Conservation (phyloP, 2,329 filamentous ascomycete species). For the Chaetoscypha palmicola region DNA sequence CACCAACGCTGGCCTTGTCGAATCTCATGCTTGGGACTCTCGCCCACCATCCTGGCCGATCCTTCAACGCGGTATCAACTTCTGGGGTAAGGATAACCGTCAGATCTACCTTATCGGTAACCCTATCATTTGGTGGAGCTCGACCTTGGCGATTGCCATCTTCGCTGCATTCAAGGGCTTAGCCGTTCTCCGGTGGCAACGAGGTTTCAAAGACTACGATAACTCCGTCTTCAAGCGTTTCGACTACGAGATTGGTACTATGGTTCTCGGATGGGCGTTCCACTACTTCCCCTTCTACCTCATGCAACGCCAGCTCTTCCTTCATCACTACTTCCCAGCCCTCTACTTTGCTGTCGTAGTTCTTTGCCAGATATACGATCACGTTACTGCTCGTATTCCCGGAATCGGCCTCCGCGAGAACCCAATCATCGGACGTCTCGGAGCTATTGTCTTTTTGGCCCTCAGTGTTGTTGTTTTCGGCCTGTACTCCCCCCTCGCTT, state of each 20-base stretch:
- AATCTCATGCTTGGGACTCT: constrained; percentile 97
- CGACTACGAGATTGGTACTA: constrained; percentile 91
- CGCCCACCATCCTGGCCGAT: constrained; percentile 90
- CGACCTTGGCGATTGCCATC: constrained; percentile 66
- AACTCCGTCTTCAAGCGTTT: constrained; percentile 86
- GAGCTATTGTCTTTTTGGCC: constrained; percentile 66
- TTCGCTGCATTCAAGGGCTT: constrained; percentile 84
- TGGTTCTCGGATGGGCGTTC: constrained; percentile 88
- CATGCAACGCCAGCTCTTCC: constrained; percentile 95
- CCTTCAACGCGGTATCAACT: constrained; percentile 92
- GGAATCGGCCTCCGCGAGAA: constrained; percentile 60
- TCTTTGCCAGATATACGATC: constrained; percentile 86
- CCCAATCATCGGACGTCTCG: constrained; percentile 66
- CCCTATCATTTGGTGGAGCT: constrained; percentile 89
- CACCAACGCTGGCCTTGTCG: constrained; percentile 91
- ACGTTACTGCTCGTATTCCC: constrained; percentile 65
- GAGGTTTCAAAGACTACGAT: constrained; percentile 80
- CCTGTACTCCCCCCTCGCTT: constrained; percentile 82
- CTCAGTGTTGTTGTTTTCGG: constrained; percentile 70
- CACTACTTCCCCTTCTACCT: constrained; percentile 99
- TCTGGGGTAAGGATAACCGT: constrained; percentile 91
- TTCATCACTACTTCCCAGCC: constrained; percentile 97
- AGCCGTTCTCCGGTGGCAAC: constrained; percentile 87
- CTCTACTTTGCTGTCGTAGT: constrained; percentile 91
- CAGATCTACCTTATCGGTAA: constrained; percentile 97